These are phyloP conservation scores for Rosa lucieae DNA, from an alignment of 306 rosid species.

Conservation along the genomic window DNA sequence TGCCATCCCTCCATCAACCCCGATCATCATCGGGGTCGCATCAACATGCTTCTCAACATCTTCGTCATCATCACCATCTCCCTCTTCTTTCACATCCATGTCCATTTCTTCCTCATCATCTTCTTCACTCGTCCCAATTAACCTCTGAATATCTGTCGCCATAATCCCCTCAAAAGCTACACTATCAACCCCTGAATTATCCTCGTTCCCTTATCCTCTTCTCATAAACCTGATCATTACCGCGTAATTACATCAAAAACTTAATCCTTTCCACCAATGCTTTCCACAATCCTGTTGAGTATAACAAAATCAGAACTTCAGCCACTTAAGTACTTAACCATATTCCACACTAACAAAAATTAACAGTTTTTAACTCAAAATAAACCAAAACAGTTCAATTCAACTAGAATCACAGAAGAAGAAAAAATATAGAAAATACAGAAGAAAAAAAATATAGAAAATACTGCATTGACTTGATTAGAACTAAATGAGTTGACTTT, in stretches of 20 bases:
- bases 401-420: neutral
- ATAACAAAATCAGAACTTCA: slow-evolving; percentile 9
- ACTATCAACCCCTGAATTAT: slow-evolving; percentile 2
- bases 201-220: slow-evolving; percentile 21
- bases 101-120: slow-evolving; percentile 91
- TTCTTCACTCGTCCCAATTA: slow-evolving; percentile 80
- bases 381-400: neutral
- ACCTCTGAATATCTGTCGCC: slow-evolving; percentile 76
- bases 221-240: slow-evolving; percentile 16
- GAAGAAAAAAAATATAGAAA: too few relatives aligned
- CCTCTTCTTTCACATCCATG: slow-evolving; percentile 91
- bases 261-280: neutral
- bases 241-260: neutral
- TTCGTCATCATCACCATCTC: slow-evolving; percentile 56
- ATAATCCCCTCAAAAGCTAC: slow-evolving; percentile 41
- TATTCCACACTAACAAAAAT: neutral
- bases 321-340: neutral
- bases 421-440: neutral
- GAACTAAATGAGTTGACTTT: slow-evolving; percentile 5
- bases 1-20: slow-evolving; percentile 64
- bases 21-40: slow-evolving; percentile 45
- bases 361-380: neutral
- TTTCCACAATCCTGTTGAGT: neutral
- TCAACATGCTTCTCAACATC: slow-evolving; percentile 47
- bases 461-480: neutral